phyloP scores from a whole-genome alignment of 139 green algal genomes.

The Tetradesmus obliquus region DNA sequence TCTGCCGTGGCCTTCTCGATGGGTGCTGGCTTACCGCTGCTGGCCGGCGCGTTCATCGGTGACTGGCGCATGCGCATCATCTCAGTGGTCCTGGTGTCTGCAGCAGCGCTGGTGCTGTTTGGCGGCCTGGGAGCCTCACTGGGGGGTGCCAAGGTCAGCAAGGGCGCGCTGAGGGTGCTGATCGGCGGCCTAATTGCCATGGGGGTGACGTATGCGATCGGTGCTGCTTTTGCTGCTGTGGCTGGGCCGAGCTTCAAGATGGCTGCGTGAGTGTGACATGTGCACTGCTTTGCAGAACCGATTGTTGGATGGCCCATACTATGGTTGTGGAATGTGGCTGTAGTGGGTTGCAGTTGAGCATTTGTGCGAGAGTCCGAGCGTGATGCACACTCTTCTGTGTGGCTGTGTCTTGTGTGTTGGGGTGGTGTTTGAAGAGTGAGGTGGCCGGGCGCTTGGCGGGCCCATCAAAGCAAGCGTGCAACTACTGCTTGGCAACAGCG shows the following conservation, averaged over 20 bases:
- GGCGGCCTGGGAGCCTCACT: constrained; percentile 74
- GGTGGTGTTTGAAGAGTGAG: too few relatives aligned
- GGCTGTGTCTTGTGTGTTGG: too few relatives aligned
- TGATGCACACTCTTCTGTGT: too few relatives aligned
- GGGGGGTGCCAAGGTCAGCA: constrained; percentile 66
- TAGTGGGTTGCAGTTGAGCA: neutral
- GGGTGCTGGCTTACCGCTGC: constrained; percentile 54
- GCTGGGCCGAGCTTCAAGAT: neutral
- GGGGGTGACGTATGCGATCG: constrained; percentile 78
- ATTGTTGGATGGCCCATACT: too few relatives aligned
- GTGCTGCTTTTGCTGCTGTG: constrained; percentile 49
- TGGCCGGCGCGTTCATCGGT: constrained; percentile 55
- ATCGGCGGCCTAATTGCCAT: constrained; percentile 87
- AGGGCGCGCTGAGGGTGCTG: constrained; percentile 69
- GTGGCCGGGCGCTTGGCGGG: too few relatives aligned
- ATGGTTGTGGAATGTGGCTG: neutral
- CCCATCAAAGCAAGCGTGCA: too few relatives aligned
- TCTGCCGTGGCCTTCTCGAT: constrained; percentile 50
- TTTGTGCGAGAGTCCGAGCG: too few relatives aligned
- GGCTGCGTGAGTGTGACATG: neutral
- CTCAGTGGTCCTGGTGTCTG: constrained; percentile 18
- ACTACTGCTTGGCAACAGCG: too few relatives aligned
- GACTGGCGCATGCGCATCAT: constrained; percentile 42
- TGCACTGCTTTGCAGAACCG: neutral
- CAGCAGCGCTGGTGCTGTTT: constrained; percentile 64